phyloP scores from a whole-genome alignment of 768 basidiomycete genomes.

The Rhodotorula taiwanensis region DNA sequence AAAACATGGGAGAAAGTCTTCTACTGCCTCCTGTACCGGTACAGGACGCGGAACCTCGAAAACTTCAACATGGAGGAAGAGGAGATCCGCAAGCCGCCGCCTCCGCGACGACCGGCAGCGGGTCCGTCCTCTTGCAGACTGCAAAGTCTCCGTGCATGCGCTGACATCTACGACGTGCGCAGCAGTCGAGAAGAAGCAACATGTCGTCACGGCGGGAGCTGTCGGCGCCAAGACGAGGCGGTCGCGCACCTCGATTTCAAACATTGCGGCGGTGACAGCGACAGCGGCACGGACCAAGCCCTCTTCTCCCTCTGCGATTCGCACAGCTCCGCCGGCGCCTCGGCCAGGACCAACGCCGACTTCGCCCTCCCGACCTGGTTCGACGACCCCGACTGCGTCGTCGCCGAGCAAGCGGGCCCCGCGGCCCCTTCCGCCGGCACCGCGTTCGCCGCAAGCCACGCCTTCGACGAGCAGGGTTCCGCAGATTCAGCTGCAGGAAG shows the following conservation, averaged over 20 bases:
- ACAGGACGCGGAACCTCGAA: constrained; percentile 67
- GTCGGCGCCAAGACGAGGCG: constrained; percentile 30
- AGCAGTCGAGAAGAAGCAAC: constrained; percentile 17
- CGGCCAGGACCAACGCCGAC: not conserved
- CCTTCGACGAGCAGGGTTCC: constrained; percentile 23
- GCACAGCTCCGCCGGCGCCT: constrained; percentile 16
- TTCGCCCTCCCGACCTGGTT: not conserved
- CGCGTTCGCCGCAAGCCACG: not conserved
- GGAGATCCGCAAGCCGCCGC: constrained; percentile 22
- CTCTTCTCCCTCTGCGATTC: constrained; percentile 11
- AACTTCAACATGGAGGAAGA: constrained; percentile 60
- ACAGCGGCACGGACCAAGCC: constrained; percentile 18
- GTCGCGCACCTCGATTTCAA: constrained; percentile 36
- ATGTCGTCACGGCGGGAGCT: constrained; percentile 32
- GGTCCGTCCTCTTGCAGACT: not conserved
- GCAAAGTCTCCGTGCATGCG: no score
- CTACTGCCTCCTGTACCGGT: constrained; percentile 80
- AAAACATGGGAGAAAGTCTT: constrained; percentile 94
- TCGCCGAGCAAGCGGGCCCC: constrained; percentile 15
- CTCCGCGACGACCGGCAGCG: constrained; percentile 14
- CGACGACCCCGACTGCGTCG: not conserved
- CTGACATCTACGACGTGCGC: no score
- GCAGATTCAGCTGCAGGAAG: constrained; percentile 41
- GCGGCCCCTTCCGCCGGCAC: constrained; percentile 11
- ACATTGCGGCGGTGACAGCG: constrained; percentile 31